Percentiles rank a stretch among this genome's conserved stretches.
Evolutionary conservation across 139 green algal genomes (phyloP).

Genomic region (Micromonas commoda): DNA sequence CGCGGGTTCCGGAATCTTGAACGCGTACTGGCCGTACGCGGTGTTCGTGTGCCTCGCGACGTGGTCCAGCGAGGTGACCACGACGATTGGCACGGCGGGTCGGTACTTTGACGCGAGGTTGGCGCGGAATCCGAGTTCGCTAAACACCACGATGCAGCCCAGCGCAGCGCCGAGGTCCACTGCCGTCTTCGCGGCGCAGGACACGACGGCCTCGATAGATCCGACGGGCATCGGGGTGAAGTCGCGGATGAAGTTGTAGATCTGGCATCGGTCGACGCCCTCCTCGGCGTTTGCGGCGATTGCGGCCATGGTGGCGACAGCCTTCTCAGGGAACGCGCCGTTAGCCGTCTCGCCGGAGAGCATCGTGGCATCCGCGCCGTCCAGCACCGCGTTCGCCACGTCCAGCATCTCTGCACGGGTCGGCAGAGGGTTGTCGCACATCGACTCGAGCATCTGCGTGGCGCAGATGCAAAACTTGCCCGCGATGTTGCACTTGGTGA

Average conservation of each 20-base stretch:
- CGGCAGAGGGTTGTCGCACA: constrained; percentile 36
- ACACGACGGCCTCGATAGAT: constrained; percentile 45
- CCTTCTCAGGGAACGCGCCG: constrained; percentile 30
- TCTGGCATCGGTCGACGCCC: constrained; percentile 27
- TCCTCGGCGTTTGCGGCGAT: constrained; percentile 28
- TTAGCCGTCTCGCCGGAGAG: constrained; percentile 37
- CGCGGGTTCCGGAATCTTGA: not conserved
- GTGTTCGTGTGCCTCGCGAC: not conserved
- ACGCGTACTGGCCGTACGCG: not conserved
- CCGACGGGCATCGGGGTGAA: constrained; percentile 57
- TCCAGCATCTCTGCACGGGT: constrained; percentile 43
- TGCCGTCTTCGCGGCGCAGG: constrained; percentile 43
- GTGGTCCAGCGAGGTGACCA: constrained; percentile 39
- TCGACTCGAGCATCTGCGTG: constrained; percentile 48
- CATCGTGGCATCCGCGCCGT: constrained; percentile 39
- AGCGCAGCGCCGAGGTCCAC: constrained; percentile 44
- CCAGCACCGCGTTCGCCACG: constrained; percentile 45
- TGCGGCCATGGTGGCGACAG: constrained; percentile 27
- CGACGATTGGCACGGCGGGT: constrained; percentile 48
- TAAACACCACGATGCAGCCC: constrained; percentile 56
- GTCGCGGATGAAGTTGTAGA: constrained; percentile 47
- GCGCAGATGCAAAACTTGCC: constrained; percentile 43
- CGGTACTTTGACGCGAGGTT: constrained; percentile 60
- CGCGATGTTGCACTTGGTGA: constrained; percentile 29
- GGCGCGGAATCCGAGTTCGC: constrained; percentile 45